Evolutionary conservation across 139 green algal genomes (phyloP).

Genomic region (Tetradesmus obliquus): DNA sequence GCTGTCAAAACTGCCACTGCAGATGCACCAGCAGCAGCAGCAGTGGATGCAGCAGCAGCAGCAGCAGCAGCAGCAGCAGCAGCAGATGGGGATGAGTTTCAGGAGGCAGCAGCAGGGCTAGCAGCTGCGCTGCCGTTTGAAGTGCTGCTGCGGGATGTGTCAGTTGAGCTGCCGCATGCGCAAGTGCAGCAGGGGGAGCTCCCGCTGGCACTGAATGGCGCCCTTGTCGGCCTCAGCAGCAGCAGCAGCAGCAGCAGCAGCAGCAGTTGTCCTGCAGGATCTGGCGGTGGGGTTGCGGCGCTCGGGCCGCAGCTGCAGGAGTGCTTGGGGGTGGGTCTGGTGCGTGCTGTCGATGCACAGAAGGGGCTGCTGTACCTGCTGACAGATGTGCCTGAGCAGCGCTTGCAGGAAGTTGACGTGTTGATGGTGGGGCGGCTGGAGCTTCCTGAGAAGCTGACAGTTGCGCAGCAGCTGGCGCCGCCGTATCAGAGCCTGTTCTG

Average conservation of each 20-base stretch:
- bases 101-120: constrained; percentile 53
- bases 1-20: constrained; percentile 35
- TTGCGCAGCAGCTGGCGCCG: constrained; percentile 45
- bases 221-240: constrained; percentile 73
- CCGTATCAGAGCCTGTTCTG: constrained; percentile 75
- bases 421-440: constrained; percentile 76
- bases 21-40: constrained; percentile 4
- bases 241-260: background rate
- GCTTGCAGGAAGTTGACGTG: constrained; percentile 59
- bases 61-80: constrained; percentile 38
- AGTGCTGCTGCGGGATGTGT: constrained; percentile 51
- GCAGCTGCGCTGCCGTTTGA: constrained; percentile 60
- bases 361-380: constrained; percentile 67
- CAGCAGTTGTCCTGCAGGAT: background rate
- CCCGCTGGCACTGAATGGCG: constrained; percentile 71
- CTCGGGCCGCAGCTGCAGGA: constrained; percentile 38
- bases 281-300: background rate
- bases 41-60: constrained; percentile 51
- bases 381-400: constrained; percentile 55
- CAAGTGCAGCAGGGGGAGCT: constrained; percentile 52
- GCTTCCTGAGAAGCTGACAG: constrained; percentile 73
- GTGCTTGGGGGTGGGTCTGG: constrained; percentile 83
- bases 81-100: constrained; percentile 51
- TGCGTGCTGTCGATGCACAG: constrained; percentile 69
- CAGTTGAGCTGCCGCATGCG: constrained; percentile 58